Percentiles rank a stretch among this genome's conserved stretches.
Conservation (phyloP, 345 rosid genomes). For the Theobroma cacao region DNA sequence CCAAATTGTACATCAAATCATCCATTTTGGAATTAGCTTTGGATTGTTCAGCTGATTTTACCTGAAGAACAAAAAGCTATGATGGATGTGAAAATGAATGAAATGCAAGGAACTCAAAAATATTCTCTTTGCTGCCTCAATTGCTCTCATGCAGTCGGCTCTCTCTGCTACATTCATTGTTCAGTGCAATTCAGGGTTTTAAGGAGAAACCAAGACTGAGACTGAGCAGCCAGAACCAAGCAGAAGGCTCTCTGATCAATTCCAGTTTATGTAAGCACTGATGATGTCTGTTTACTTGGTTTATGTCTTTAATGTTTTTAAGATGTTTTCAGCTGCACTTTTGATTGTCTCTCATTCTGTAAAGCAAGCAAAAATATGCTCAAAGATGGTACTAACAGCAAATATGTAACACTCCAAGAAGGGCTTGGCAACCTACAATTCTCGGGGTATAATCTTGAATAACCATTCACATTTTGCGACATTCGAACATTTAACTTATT, state of each 20-base stretch:
- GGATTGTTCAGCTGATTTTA: constrained; percentile 10
- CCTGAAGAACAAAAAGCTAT: constrained; percentile 14
- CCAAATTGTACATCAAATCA: neutral
- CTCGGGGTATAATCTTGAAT: no score
- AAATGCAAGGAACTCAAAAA: neutral
- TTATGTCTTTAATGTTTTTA: no score
- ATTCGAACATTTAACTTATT: no score
- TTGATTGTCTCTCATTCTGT: neutral
- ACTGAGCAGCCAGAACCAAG: neutral
- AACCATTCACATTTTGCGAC: no score
- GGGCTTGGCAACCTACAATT: no score
- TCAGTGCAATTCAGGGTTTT: neutral
- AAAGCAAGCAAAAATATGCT: neutral
- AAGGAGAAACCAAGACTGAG: neutral
- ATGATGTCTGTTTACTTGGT: no score
- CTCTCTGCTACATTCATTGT: neutral
- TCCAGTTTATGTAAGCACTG: neutral
- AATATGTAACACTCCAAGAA: no score
- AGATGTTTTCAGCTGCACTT: no score
- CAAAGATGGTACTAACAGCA: neutral
- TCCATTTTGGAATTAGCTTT: constrained; percentile 13
- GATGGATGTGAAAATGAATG: neutral
- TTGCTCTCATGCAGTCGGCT: neutral
- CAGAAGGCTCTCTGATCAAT: neutral
- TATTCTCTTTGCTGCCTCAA: neutral